Evolutionary conservation across 768 basidiomycete genomes (phyloP).

Genomic region (Punctularia strigosozonata): DNA sequence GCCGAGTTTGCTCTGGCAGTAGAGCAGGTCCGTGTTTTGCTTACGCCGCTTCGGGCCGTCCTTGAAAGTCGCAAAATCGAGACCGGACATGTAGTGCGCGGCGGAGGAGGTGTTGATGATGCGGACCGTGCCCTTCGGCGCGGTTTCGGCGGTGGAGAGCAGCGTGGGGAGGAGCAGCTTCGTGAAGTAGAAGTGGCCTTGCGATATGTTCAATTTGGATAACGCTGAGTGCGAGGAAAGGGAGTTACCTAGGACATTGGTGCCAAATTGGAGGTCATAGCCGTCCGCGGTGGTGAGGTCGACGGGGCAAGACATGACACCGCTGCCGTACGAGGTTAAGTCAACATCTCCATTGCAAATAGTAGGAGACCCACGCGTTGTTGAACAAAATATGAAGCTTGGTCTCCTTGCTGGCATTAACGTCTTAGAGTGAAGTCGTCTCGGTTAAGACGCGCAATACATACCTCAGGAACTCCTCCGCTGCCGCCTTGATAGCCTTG

Average conservation of each 20-base stretch:
- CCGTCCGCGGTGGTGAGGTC: slow-evolving; percentile 12
- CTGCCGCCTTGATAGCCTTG: slow-evolving; percentile 11
- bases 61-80: slow-evolving; percentile 30
- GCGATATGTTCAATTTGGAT: neutral
- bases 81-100: slow-evolving; percentile 8
- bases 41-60: slow-evolving; percentile 23
- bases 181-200: slow-evolving; percentile 33
- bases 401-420: slow-evolving; percentile 3
- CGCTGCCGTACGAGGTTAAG: slow-evolving; percentile 6
- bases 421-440: neutral
- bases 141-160: slow-evolving; percentile 20
- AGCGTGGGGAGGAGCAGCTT: slow-evolving; percentile 32
- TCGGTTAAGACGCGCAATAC: neutral
- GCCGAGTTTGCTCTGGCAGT: slow-evolving; percentile 14
- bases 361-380: slow-evolving; percentile 11
- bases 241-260: slow-evolving; percentile 5
- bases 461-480: slow-evolving; percentile 12
- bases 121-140: slow-evolving; percentile 23
- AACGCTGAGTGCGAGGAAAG: neutral
- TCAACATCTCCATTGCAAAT: neutral
- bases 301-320: slow-evolving; percentile 12
- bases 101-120: slow-evolving; percentile 31
- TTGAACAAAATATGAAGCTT: slow-evolving; percentile 11
- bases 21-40: neutral
- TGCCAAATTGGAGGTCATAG: slow-evolving; percentile 13